phyloP scores from a whole-genome alignment of 2,329 filamentous ascomycete species.

The Xylaria sp. region DNA sequence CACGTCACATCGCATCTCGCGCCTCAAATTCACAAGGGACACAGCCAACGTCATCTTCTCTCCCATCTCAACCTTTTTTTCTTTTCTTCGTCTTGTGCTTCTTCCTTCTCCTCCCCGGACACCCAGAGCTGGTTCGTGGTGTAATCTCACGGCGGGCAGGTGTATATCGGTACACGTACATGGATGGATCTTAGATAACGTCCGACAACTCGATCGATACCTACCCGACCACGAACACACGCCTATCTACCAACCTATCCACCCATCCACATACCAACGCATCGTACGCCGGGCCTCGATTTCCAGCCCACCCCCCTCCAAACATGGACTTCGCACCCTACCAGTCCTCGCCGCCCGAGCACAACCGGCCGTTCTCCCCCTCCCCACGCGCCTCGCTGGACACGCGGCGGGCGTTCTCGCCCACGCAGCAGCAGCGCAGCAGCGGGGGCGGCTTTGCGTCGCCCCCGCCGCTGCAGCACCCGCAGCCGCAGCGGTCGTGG shows the following conservation, averaged over 20 bases:
- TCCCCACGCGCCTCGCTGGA: constrained; percentile 64
- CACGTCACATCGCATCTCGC: background rate
- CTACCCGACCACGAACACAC: background rate
- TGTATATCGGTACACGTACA: background rate
- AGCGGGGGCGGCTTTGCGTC: constrained; percentile 48
- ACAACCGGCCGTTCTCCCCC: constrained; percentile 78
- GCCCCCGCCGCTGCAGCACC: constrained; percentile 52
- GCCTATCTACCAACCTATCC: background rate
- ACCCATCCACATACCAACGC: background rate
- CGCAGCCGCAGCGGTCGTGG: constrained; percentile 61
- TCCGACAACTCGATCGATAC: too few species aligned
- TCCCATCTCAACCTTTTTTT: background rate
- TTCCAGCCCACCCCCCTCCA: too few species aligned
- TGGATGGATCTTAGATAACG: too few species aligned
- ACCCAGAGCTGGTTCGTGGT: background rate
- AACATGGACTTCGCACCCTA: constrained; percentile 94
- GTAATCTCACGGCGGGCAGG: background rate
- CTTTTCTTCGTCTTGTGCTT: background rate
- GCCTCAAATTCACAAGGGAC: background rate
- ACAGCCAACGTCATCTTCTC: background rate
- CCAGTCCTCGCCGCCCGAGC: constrained; percentile 88
- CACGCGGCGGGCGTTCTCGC: constrained; percentile 56
- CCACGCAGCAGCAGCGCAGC: constrained; percentile 46
- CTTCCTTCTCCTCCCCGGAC: too few species aligned
- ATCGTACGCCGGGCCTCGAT: too few species aligned